Evolutionary conservation across 106 monocot species (phyloP).

Genomic region (Xerophyta viscosa): DNA sequence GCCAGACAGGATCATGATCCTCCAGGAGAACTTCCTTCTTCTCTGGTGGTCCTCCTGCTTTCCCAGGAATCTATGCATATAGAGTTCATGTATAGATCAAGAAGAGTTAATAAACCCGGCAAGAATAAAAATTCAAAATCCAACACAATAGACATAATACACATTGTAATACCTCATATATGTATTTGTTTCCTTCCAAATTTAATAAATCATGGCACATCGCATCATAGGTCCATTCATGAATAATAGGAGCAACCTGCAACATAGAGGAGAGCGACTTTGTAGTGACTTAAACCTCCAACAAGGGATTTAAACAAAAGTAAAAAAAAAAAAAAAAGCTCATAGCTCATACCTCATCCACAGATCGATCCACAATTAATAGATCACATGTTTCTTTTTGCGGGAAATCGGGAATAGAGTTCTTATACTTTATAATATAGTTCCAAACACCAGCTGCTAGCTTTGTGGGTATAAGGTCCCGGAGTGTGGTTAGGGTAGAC

Average conservation of each 20-base stretch:
- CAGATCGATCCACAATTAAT: slow-evolving; percentile 56
- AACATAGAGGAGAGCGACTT: not conserved
- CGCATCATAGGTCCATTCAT: slow-evolving; percentile 89
- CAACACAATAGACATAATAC: not conserved
- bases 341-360: slow-evolving; percentile 48
- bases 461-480: slow-evolving; percentile 51
- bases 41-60: slow-evolving; percentile 34
- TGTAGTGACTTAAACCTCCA: too few species aligned
- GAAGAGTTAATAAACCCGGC: too few species aligned
- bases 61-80: slow-evolving; percentile 29
- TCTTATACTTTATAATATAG: slow-evolving; percentile 49
- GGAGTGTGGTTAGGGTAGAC: slow-evolving; percentile 15
- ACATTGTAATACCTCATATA: slow-evolving; percentile 34
- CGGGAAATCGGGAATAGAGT: slow-evolving; percentile 62
- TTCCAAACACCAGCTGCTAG: slow-evolving; percentile 63
- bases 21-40: slow-evolving; percentile 61
- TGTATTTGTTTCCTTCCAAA: slow-evolving; percentile 68
- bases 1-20: slow-evolving; percentile 73
- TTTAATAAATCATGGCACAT: slow-evolving; percentile 74
- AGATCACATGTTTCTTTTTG: slow-evolving; percentile 71
- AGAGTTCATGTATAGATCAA: not conserved
- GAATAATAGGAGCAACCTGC: slow-evolving; percentile 73
- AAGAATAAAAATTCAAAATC: not conserved
- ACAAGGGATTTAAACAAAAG: too few species aligned
- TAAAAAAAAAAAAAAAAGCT: not conserved